phyloP scores from a whole-genome alignment of 805 yeast genomes.

The Nakazawaea laoshanensis region DNA sequence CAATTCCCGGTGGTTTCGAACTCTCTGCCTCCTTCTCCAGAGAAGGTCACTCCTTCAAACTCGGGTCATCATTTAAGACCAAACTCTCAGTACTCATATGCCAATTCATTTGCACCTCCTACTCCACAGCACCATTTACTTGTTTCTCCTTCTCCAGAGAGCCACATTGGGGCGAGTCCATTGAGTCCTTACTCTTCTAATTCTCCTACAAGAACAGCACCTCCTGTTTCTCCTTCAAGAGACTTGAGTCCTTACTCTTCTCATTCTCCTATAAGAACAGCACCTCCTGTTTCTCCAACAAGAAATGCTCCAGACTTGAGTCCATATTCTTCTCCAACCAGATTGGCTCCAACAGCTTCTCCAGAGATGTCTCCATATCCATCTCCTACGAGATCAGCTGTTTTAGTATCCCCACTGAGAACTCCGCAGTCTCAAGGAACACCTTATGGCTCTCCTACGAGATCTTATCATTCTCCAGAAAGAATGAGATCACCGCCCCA shows the following conservation, averaged over 20 bases:
- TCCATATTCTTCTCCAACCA: not conserved
- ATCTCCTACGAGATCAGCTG: no score
- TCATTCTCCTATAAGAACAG: not conserved
- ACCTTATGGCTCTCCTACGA: no score
- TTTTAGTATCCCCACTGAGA: no score
- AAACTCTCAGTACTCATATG: constrained; percentile 3
- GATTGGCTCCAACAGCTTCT: not conserved
- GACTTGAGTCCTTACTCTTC: no score
- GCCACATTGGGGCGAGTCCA: no score
- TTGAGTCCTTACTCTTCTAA: no score
- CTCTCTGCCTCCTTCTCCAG: constrained; percentile 3
- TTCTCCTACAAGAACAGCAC: not conserved
- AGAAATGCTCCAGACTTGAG: not conserved
- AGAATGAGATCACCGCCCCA: no score
- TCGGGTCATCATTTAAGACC: constrained; percentile 6
- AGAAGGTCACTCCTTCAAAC: constrained; percentile 3
- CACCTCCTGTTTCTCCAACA: constrained; percentile 1
- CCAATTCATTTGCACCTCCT: constrained; percentile 8
- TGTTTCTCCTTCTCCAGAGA: constrained; percentile 1
- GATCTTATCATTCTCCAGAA: no score
- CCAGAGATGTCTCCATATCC: not conserved
- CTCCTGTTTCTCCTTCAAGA: not conserved
- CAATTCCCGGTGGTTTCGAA: constrained; percentile 4
- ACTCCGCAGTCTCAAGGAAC: no score
- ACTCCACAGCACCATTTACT: constrained; percentile 6